A percentile compares a stretch with the other conserved stretches of the same genome.
Conservation (phyloP, 2,329 filamentous ascomycete genomes). For the Arthrocladium fulminans region DNA sequence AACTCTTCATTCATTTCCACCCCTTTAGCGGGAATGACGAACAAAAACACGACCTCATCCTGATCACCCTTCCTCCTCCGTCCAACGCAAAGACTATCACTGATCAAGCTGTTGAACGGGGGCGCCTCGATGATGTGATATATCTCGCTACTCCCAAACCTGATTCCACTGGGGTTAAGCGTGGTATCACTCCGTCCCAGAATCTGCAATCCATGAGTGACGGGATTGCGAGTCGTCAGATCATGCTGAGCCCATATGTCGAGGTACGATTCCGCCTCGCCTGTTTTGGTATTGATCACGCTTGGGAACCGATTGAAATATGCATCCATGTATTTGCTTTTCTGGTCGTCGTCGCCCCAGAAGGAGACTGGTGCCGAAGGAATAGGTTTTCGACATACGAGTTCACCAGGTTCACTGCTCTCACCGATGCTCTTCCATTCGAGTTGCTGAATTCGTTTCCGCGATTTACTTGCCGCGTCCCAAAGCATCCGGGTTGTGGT, state of each 20-base stretch:
- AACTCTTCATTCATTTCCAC: conserved; percentile 22
- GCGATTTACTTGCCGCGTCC: conserved; percentile 6
- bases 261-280: conserved; percentile 19
- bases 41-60: conserved; percentile 35
- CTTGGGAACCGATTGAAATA: conserved; percentile 38
- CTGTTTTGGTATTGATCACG: background rate
- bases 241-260: conserved; percentile 41
- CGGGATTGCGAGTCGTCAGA: conserved; percentile 35
- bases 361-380: conserved; percentile 40
- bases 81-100: conserved; percentile 33
- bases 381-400: conserved; percentile 39
- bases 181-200: conserved; percentile 40
- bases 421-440: conserved; percentile 11
- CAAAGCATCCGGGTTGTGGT: conserved; percentile 29
- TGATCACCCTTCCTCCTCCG: conserved; percentile 29
- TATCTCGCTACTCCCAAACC: conserved; percentile 40
- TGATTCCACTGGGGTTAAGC: conserved; percentile 40
- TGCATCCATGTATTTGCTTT: conserved; percentile 33
- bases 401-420: conserved; percentile 35
- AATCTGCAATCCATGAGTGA: conserved; percentile 35
- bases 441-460: background rate
- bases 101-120: conserved; percentile 25
- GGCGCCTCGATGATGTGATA: conserved; percentile 40
- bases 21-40: conserved; percentile 26
- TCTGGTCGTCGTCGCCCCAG: conserved; percentile 35